A percentile compares a stretch with the other conserved stretches of the same genome.
These are phyloP conservation scores for Luvunga scandens DNA, from an alignment of 345 rosid species.

Conservation along the genomic window DNA sequence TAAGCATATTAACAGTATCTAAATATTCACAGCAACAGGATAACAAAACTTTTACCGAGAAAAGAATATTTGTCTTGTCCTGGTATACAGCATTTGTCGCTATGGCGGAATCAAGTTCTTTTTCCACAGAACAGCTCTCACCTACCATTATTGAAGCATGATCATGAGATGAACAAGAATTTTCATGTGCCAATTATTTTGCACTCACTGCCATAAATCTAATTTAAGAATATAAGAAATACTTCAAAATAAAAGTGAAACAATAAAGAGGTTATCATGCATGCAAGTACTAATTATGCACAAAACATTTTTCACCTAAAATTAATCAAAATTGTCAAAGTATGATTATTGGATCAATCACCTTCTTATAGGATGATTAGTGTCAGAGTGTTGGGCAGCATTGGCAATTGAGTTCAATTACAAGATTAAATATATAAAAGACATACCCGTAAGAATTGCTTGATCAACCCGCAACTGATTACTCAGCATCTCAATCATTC, in stretches of 20 bases:
- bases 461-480: constrained; percentile 92
- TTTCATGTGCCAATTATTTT: neutral
- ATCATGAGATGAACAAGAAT: constrained; percentile 14
- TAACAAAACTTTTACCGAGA: constrained; percentile 61
- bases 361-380: constrained; percentile 1
- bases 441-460: constrained; percentile 94
- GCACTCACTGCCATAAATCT: neutral
- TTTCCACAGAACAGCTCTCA: constrained; percentile 95
- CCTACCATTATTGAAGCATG: constrained; percentile 49
- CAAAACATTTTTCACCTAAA: neutral
- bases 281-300: neutral
- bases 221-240: neutral
- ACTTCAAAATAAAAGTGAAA: neutral
- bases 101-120: constrained; percentile 63
- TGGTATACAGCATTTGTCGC: constrained; percentile 96
- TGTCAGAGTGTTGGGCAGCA: neutral
- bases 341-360: neutral
- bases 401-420: neutral
- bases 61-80: constrained; percentile 96
- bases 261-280: neutral
- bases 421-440: constrained; percentile 3
- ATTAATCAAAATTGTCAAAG: neutral
- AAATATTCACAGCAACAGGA: constrained; percentile 20
- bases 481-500: constrained; percentile 93
- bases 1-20: neutral